phyloP scores from a whole-genome alignment of 2,329 filamentous ascomycete species.

The Diaporthe sp. region DNA sequence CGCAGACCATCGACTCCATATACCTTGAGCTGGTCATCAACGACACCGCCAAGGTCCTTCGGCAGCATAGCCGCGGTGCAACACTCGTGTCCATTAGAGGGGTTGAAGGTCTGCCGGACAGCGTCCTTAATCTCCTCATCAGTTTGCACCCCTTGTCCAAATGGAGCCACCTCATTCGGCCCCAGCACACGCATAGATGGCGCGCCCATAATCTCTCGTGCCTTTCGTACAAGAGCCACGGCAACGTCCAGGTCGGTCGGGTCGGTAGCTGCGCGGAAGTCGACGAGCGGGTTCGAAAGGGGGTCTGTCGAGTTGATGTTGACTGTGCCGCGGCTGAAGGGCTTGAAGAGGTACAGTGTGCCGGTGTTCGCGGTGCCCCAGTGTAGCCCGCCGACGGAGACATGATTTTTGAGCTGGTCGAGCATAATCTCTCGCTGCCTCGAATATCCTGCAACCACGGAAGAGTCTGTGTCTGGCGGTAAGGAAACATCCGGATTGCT shows the following conservation, averaged over 20 bases:
- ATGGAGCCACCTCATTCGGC: not conserved
- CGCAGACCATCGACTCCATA: conserved; percentile 22
- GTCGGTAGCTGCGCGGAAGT: conserved; percentile 51
- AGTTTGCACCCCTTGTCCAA: not conserved
- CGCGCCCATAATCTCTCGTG: not conserved
- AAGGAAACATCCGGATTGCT: not conserved
- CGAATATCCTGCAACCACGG: not conserved
- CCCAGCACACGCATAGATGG: conserved; percentile 6
- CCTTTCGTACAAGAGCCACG: conserved; percentile 45
- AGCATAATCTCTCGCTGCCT: not conserved
- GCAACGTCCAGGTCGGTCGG: conserved; percentile 50
- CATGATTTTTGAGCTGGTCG: not conserved
- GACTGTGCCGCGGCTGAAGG: conserved; percentile 52
- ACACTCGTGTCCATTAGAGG: conserved; percentile 1
- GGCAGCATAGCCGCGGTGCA: not conserved
- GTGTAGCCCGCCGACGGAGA: conserved; percentile 35
- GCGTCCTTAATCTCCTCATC: conserved; percentile 2
- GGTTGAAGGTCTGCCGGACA: not conserved
- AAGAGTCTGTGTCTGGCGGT: not conserved
- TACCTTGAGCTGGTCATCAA: conserved; percentile 13
- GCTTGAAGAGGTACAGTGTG: conserved; percentile 49
- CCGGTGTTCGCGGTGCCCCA: conserved; percentile 44
- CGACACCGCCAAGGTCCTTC: not conserved
- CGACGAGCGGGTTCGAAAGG: conserved; percentile 47
- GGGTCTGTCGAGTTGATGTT: conserved; percentile 49